Conservation (phyloP, 2,329 filamentous ascomycete genomes). For the Podosphaera aphanis region DNA sequence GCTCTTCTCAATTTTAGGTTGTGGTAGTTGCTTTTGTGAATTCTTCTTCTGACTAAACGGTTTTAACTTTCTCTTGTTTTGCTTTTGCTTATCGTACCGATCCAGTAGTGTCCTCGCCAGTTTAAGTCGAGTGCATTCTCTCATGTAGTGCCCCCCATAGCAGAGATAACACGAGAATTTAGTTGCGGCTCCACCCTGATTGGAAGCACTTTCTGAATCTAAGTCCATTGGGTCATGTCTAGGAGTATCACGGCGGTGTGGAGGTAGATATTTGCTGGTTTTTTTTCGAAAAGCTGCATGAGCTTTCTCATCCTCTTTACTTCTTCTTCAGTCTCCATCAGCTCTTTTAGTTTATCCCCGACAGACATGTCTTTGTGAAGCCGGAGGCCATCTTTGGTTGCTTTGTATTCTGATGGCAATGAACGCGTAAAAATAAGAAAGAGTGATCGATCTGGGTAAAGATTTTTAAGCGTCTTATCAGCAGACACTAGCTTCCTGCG, state of each 20-base stretch:
- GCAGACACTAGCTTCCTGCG: background rate
- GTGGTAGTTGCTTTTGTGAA: no score
- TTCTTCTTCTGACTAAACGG: background rate
- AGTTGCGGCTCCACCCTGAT: background rate
- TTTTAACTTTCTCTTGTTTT: background rate
- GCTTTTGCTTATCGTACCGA: background rate
- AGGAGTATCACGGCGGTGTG: background rate
- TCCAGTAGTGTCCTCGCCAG: background rate
- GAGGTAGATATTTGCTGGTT: background rate
- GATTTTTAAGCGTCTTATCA: background rate
- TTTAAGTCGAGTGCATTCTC: background rate
- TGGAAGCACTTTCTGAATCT: background rate
- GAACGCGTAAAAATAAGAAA: background rate
- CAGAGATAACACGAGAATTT: background rate
- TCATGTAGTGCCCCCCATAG: background rate
- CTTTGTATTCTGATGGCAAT: background rate
- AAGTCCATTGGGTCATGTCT: background rate
- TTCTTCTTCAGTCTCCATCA: background rate
- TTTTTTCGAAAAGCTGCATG: background rate
- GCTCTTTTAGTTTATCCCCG: background rate
- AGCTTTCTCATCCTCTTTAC: background rate
- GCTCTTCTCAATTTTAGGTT: background rate
- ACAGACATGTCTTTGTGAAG: background rate
- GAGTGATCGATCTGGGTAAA: background rate
- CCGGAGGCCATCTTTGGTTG: background rate